Evolutionary conservation across 2,329 filamentous ascomycete species (phyloP), one percentile per base, ranked within the genome.

Genomic region (Shiraia sp.): DNA sequence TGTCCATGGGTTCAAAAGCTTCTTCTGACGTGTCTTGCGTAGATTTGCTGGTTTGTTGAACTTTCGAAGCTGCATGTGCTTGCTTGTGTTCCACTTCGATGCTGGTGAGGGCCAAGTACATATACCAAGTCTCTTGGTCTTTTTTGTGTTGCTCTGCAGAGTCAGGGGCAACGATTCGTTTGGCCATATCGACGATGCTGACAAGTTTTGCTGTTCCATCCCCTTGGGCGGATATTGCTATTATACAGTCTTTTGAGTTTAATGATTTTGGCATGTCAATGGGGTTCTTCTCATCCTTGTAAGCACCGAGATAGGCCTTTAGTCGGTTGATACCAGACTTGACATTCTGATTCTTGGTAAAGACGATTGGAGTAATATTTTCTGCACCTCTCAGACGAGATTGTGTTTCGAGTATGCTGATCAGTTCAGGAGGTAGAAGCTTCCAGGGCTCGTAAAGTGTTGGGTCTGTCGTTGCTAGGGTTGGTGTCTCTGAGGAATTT

Each of bases 171-270:
- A 51, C 42, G 10, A 57, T 40, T 10, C 58, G 41, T 17, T 40
- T 40, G 2, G 41, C 49, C 36, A 62, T 32, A 12, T 62, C 58
- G 3, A 57, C 22, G 9, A 62, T 57, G 3, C 54, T 45, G 3
- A 59, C 51, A 2, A 62, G 9, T 16, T 59, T 62, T 0, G 45
- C 42, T 2, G 51, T 54, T 1, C 51, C 58, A 10, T 50, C 47
- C 1, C 47, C 57, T 29, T 60, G 58, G 10, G 58, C 57, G 1
- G 51, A 55, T 1, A 62, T 32, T 1, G 53, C 51, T 25, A 62
- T 39, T 3, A 55, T 9, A 2, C 24, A 7, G 14, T 49, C 48
- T 1, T 45, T 37, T 17, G 26, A 23, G 13, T 40, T 37, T 10
- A 53, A 5, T 13, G 40, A 40, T 16, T 45, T 34, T 9, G 45